Evolutionary conservation across 1,139 yeast genomes (phyloP), one percentile per base, ranked within the genome.

Genomic region (Sugiyamaella neomexicana): DNA sequence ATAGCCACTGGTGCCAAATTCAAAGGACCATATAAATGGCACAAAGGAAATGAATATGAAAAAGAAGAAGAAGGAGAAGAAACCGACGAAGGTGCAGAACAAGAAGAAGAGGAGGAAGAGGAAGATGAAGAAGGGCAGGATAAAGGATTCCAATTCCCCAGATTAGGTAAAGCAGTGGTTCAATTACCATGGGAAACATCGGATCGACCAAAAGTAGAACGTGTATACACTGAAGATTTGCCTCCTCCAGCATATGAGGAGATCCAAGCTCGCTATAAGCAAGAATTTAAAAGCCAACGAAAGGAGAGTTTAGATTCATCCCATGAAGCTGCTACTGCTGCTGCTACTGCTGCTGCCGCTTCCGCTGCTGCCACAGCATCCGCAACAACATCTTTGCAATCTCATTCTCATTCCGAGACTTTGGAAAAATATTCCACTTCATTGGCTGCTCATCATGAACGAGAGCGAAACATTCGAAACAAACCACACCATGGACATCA

Each of bases 61-160:
- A 58, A 37, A 4, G 56, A 51, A 20, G 57, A 50, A 10, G 61
- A 51, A 20, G 57, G 48, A 10, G 61, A 63, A 67, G 65, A 64
- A 41, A 20, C 25, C 3, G 34, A 29, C 7, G 27, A 29, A 29
- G 29, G 9, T 12, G 49, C 25, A 36, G 39, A 36, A 3, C 10
- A 23, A n/a, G 66, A 68, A 10, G 53, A 54, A 7, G 52, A 59
- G 29, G 65, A 60, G 60, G 63, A 7, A 50, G 55, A 34, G 52
- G 62, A 23, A n/a, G 44, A 20, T 20, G 46, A 43, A 9, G 15
- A 29, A 29, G 29, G 9, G 12, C 41, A 45, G 25, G 39, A 36
- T 10, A 17, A 23, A 20, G 54, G 46, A 38, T 56, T 58, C 50
- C 55, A 50, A 23, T 56, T 51, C 42, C 61, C 61, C 27, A 46